Evolutionary conservation across 164 flowering plant genomes (phyloP), one percentile per base, ranked within the genome.

Genomic region (Houttuynia cordata): DNA sequence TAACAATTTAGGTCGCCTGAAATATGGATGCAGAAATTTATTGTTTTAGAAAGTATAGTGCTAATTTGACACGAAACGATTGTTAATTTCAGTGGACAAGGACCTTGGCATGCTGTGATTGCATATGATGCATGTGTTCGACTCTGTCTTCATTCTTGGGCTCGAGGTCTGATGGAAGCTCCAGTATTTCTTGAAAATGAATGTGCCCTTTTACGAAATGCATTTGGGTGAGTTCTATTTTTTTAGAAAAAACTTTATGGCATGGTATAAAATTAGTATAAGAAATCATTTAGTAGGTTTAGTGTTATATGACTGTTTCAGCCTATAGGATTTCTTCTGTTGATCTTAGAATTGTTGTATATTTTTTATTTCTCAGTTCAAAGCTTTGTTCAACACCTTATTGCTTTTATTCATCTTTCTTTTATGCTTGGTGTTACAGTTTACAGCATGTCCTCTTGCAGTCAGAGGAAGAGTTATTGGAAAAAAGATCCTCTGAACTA

Each of bases 81-180:
- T 45, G 49, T 54, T 24, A 51, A 40, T 57, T 61, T 39, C 87
- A 91, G 98, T 62, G 82, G 84, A 20, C 83, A 73, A 42, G 96
- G 96, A 62, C 91, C 96, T 19, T 91, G 98, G 98, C 84, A 78
- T 76, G 73, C 85, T 54, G 88, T 88, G 54, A 65, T 91, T 67
- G 78, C 96, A n/a, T 91, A 91, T 69, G 98, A 91, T 68, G 95
- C 96, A 34, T 88, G 96, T 71, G 95, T 91, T 23, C 87, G 98
- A 21, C 86, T 91, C 54, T 91, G 98, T 70, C 93, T 91, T 72
- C 81, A 91, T 79, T 84, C 94, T 51, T 91, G 96, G 96, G 94
- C 96, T 15, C 78, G 75, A 73, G 88, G 94, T 57, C 82, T 84
- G 71, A 70, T 71, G 80, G 95, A 91, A 68, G 96, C 96, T 53